These are phyloP conservation scores for Acanthamoeba sp. DNA, from an alignment of 208 protist genomes.

Conservation along the genomic window DNA sequence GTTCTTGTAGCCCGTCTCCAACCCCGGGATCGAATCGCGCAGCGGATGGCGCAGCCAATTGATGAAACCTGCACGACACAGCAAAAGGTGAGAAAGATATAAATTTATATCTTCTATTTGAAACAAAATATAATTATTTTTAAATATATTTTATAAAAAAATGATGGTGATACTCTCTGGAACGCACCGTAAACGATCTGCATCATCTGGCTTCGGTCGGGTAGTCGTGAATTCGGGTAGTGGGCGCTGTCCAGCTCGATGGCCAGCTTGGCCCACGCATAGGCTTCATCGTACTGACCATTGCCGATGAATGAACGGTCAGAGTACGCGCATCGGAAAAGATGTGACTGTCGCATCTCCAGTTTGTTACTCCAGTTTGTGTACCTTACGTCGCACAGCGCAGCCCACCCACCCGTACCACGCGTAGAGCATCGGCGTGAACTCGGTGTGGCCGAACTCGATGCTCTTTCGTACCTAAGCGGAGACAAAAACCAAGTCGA, in stretches of 20 bases:
- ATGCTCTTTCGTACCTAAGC: slow-evolving; percentile 44
- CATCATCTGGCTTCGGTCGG: background rate
- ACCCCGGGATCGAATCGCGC: background rate
- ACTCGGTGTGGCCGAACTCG: background rate
- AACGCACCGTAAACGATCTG: slow-evolving; percentile 38
- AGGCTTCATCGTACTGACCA: slow-evolving; percentile 3
- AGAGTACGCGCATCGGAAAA: too few relatives aligned
- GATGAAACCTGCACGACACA: background rate
- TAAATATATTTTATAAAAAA: too few relatives aligned
- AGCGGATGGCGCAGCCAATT: slow-evolving; percentile 11
- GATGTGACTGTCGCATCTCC: background rate
- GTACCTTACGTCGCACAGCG: background rate
- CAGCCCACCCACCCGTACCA: slow-evolving; percentile 59
- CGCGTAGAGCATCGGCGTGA: background rate
- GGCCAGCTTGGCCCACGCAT: slow-evolving; percentile 39
- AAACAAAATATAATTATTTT: too few relatives aligned
- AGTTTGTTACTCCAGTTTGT: too few relatives aligned
- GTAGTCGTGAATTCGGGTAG: background rate
- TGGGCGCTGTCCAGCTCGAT: background rate
- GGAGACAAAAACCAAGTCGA: too few relatives aligned
- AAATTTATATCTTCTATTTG: too few relatives aligned
- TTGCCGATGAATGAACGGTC: too few relatives aligned
- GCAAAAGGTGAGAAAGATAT: background rate
- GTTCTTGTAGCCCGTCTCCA: background rate
- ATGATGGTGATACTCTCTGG: too few relatives aligned